Base-by-base conservation (phyloP, 176 grass and related monocot species). In the Tillandsia fasciculata region DNA sequence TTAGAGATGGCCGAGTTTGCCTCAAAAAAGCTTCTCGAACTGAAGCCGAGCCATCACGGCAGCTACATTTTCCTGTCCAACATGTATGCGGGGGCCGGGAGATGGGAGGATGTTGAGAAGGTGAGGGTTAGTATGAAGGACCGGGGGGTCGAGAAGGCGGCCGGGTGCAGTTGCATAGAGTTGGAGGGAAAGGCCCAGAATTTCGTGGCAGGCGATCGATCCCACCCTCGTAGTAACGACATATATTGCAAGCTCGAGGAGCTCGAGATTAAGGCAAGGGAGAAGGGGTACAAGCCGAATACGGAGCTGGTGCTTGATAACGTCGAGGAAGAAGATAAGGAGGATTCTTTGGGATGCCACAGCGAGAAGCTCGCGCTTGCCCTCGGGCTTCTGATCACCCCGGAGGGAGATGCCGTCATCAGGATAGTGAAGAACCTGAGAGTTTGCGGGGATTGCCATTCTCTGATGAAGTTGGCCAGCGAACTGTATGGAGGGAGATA, bases 371-470 rank as follows among this genome's bases (percentile, higher is more conserved):
- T 85, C 11, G 83, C 72, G 2, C 67, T 73, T 68, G 72, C 63
- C 23, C 71, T 72, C 61, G 82, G 82, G 14, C 77, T 84, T 69
- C 68, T 79, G 17, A 52, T 48, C 8, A 50, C 76, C 10, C 11
- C 17, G 15, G n/a, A 26, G 42, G 56, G 76, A 20, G 48, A 68
- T 15, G 56, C 9, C 33, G 74, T 58, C 53, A 50, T 79, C 29
- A 67, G 70, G 66, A 70, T 84, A 53, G 73, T 79, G 70, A 84
- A 84, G 70, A 84, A 79, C 69, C 65, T 79, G n/a, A 74, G 76
- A 74, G 52, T 84, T 50, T 84, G 82, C 8, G 54, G 82, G 14
- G 82, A 84, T 70, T 84, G 82, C 15, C 82, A 77, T 75, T 79
- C 76, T 14, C 79, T 84, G 48, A 74, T 79, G 65, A 79, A 84